Conservation (phyloP, 2,329 filamentous ascomycete species). For the Lecanoromycetidae sp. region DNA sequence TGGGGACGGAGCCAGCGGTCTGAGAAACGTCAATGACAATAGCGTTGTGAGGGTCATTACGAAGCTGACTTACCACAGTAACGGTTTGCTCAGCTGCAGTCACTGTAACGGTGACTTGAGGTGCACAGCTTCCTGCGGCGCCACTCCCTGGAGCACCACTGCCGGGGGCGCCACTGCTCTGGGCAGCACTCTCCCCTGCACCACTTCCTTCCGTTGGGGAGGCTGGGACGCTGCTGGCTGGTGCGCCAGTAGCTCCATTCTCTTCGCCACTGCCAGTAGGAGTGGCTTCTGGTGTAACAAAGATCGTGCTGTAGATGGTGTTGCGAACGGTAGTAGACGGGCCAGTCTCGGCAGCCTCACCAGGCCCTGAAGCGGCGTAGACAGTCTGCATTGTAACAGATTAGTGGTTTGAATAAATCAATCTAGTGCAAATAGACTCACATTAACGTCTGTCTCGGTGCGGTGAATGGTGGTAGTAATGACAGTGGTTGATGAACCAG, state of each 20-base stretch:
- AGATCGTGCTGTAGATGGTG: constrained; percentile 1
- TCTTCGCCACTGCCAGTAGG: not conserved
- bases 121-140: constrained; percentile 11
- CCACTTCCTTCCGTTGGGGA: too few relatives aligned
- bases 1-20: constrained; percentile 10
- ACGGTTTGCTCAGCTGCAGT: constrained; percentile 14
- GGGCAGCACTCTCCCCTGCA: not conserved
- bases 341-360: not conserved
- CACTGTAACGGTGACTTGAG: constrained; percentile 18
- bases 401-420: not conserved
- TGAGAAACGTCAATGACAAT: not conserved
- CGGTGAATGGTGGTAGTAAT: constrained; percentile 17
- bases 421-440: too few relatives aligned
- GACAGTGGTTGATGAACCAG: constrained; percentile 16
- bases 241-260: constrained; percentile 1
- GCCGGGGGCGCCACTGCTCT: not conserved
- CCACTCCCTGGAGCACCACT: constrained; percentile 1
- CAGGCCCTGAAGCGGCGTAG: constrained; percentile 10
- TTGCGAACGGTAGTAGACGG: not conserved
- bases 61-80: constrained; percentile 15
- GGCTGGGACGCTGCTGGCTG: not conserved
- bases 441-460: constrained; percentile 11
- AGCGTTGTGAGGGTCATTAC: not conserved
- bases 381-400: constrained; percentile 11
- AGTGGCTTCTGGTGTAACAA: not conserved